A percentile compares a stretch with the other conserved stretches of the same genome.
These are phyloP conservation scores for Ascochyta clinopodiicola DNA, from an alignment of 2,329 filamentous ascomycete species.

Conservation along the genomic window DNA sequence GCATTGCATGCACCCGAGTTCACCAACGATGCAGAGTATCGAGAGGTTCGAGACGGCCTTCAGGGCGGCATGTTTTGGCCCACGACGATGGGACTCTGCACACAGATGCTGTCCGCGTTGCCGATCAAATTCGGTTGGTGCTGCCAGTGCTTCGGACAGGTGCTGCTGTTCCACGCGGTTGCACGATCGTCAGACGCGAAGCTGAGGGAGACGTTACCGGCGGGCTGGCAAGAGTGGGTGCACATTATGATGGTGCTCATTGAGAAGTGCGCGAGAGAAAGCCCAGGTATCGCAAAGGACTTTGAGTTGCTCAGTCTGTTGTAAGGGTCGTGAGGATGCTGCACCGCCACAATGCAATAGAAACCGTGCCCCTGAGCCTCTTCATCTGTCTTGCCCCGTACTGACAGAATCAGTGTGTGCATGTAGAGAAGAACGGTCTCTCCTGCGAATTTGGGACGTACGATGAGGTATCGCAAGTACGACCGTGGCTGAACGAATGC, in stretches of 20 bases:
- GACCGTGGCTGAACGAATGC: constrained; percentile 7
- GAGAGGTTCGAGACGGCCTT: constrained; percentile 37
- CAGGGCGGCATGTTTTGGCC: constrained; percentile 48
- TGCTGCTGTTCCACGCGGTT: constrained; percentile 44
- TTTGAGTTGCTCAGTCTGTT: constrained; percentile 43
- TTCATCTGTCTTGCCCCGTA: neutral
- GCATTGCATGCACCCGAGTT: constrained; percentile 41
- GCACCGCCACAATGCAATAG: constrained; percentile 1
- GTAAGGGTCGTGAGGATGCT: constrained; percentile 19
- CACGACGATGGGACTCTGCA: constrained; percentile 45
- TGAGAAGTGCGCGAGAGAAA: constrained; percentile 40
- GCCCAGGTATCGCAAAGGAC: constrained; percentile 46
- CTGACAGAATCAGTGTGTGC: neutral
- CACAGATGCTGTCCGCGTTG: constrained; percentile 45
- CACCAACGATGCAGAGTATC: constrained; percentile 42
- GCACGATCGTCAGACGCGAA: constrained; percentile 37
- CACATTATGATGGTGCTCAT: constrained; percentile 46
- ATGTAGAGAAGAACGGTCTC: neutral
- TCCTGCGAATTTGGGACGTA: neutral
- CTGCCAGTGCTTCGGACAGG: constrained; percentile 47
- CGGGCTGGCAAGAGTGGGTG: constrained; percentile 47
- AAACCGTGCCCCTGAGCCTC: neutral
- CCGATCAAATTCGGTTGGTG: constrained; percentile 50
- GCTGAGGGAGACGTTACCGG: constrained; percentile 40
- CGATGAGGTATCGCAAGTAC: constrained; percentile 7